Conservation (phyloP, 176 grass and related monocot genomes). For the Poa pratensis region DNA sequence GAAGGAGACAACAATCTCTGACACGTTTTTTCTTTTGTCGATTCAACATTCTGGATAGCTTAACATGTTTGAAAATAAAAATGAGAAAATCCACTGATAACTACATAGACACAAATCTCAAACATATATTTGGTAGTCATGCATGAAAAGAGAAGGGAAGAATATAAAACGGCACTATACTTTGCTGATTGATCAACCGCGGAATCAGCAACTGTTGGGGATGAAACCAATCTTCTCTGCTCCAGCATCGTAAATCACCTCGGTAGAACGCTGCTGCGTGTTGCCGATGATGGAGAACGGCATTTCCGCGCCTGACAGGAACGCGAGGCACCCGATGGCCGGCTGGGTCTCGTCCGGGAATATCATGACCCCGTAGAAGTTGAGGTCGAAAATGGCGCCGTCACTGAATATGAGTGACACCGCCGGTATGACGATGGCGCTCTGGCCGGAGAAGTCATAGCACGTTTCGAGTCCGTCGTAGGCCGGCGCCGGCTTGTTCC, state of each 20-base stretch:
- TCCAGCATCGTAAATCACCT: slow-evolving; percentile 66
- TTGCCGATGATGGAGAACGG: slow-evolving; percentile 63
- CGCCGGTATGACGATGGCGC: slow-evolving; percentile 21
- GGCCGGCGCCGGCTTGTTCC: slow-evolving; percentile 50
- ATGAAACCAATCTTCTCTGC: slow-evolving; percentile 62
- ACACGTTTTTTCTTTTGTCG: too few species aligned
- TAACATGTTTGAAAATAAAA: too few species aligned
- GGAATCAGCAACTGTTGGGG: slow-evolving; percentile 31
- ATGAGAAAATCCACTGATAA: too few species aligned
- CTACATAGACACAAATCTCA: too few species aligned
- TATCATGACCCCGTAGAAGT: slow-evolving; percentile 50
- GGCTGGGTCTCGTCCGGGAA: slow-evolving; percentile 17
- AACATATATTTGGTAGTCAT: too few species aligned
- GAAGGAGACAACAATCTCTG: too few species aligned
- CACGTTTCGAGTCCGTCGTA: slow-evolving; percentile 59
- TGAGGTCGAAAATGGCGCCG: slow-evolving; percentile 40
- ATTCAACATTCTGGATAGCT: too few species aligned
- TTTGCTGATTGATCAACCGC: too few species aligned
- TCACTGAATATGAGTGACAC: slow-evolving; percentile 61
- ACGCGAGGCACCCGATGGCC: slow-evolving; percentile 58
- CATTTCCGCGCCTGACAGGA: not conserved
- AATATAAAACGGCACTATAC: too few species aligned
- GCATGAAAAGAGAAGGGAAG: too few species aligned
- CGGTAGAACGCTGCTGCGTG: slow-evolving; percentile 56
- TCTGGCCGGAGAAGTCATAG: slow-evolving; percentile 61